Conservation (phyloP, 169 alveolate species). For the Cystoisospora suis region DNA sequence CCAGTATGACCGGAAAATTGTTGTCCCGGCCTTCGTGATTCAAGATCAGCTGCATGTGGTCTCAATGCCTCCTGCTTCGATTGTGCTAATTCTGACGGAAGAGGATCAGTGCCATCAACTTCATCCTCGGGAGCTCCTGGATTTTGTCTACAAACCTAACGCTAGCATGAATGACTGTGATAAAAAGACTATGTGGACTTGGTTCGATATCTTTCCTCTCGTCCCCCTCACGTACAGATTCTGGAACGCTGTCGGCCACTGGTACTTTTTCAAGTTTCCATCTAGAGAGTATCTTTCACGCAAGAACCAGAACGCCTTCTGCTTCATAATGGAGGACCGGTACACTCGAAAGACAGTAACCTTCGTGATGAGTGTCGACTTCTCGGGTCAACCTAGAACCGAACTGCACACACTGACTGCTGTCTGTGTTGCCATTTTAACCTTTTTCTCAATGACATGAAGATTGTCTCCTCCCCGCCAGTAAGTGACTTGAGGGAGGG, state of each 20-base stretch:
- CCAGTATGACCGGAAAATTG: not conserved
- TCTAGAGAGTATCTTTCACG: not conserved
- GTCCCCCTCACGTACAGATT: not conserved
- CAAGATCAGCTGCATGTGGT: not conserved
- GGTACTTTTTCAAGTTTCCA: not conserved
- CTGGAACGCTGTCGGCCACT: not conserved
- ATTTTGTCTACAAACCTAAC: not conserved
- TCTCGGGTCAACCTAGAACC: not conserved
- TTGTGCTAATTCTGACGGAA: not conserved
- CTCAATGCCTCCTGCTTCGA: not conserved
- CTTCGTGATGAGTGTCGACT: not conserved
- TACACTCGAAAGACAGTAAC: not conserved
- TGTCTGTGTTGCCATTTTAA: not conserved
- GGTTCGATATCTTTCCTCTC: not conserved
- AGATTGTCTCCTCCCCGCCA: not conserved
- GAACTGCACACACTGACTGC: not conserved
- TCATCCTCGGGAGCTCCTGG: not conserved
- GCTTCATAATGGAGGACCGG: not conserved
- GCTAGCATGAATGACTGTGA: not conserved
- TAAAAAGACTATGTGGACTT: not conserved
- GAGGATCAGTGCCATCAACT: not conserved
- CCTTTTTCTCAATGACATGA: not conserved
- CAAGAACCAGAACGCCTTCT: not conserved
- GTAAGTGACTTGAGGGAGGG: not conserved
- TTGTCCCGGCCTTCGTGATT: not conserved